These are phyloP conservation scores for Cinnamomum micranthum DNA, from an alignment of 164 flowering plant species.

Conservation along the genomic window DNA sequence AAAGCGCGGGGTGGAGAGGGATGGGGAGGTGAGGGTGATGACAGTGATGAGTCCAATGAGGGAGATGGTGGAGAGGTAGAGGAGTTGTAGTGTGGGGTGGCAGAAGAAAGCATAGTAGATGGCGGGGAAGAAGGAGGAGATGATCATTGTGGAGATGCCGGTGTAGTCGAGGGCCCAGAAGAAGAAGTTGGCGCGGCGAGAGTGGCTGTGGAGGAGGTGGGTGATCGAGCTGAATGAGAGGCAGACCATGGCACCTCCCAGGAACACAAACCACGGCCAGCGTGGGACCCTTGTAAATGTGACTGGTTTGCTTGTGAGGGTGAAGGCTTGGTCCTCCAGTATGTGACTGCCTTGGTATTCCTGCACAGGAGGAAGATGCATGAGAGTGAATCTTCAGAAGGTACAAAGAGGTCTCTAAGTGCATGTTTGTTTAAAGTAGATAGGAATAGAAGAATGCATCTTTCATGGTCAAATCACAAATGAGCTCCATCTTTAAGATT, in stretches of 20 bases:
- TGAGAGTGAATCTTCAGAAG: not conserved
- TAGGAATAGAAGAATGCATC: too few species aligned
- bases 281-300: constrained; percentile 27
- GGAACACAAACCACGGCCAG: constrained; percentile 94
- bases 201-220: constrained; percentile 96
- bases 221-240: constrained; percentile 72
- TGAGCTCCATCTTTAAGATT: not conserved
- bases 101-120: constrained; percentile 77
- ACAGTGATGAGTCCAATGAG: constrained; percentile 51
- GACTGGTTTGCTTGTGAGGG: not conserved
- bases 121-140: constrained; percentile 83
- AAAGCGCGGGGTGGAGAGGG: constrained; percentile 56
- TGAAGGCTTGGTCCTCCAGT: not conserved
- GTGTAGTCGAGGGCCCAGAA: constrained; percentile 95
- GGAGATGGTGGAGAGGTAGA: constrained; percentile 68
- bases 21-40: constrained; percentile 66
- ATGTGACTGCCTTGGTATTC: not conserved
- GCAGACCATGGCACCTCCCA: constrained; percentile 81
- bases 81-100: constrained; percentile 35
- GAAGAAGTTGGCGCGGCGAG: constrained; percentile 62
- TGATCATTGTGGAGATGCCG: constrained; percentile 91
- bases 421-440: too few species aligned
- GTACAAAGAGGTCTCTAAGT: too few species aligned
- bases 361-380: not conserved
- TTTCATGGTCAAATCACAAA: too few species aligned